Conservation (phyloP, 371 early-diverging fungal species). For the Fennellomyces sp. region DNA sequence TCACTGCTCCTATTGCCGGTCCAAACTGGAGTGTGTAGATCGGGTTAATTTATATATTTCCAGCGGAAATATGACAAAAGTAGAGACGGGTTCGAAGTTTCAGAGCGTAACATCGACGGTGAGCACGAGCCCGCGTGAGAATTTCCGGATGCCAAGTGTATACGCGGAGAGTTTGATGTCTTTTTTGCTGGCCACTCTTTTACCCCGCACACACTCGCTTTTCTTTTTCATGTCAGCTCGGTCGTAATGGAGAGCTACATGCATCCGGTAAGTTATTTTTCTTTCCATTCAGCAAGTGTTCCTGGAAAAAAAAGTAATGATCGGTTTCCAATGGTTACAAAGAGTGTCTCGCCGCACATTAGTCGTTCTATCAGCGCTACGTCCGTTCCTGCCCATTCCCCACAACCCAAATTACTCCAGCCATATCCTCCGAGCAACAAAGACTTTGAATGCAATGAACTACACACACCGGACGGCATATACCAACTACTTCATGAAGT, state of each 20-base stretch:
- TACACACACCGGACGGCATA: constrained; percentile 60
- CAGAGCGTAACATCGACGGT: no score
- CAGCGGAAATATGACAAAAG: no score
- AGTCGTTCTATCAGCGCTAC: constrained; percentile 14
- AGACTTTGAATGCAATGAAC: constrained; percentile 43
- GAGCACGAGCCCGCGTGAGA: no score
- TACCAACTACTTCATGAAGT: constrained; percentile 57
- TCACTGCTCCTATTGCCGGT: no score
- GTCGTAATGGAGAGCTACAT: constrained; percentile 31
- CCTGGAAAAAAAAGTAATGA: not conserved
- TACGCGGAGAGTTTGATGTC: no score
- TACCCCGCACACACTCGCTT: no score
- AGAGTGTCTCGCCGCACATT: constrained; percentile 10
- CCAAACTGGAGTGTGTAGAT: no score
- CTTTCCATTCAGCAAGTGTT: not conserved
- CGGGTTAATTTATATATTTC: no score
- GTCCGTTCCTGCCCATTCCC: not conserved
- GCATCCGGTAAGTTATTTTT: constrained; percentile 24
- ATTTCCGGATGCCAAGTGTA: no score
- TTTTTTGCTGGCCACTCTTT: no score
- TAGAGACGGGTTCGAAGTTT: no score
- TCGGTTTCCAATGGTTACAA: no score
- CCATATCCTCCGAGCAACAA: constrained; percentile 49
- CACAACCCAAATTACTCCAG: constrained; percentile 13
- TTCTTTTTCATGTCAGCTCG: not conserved